Base-by-base conservation (phyloP, 225 moss, liverwort and hornwort species). In the Physcomitrium patens region DNA sequence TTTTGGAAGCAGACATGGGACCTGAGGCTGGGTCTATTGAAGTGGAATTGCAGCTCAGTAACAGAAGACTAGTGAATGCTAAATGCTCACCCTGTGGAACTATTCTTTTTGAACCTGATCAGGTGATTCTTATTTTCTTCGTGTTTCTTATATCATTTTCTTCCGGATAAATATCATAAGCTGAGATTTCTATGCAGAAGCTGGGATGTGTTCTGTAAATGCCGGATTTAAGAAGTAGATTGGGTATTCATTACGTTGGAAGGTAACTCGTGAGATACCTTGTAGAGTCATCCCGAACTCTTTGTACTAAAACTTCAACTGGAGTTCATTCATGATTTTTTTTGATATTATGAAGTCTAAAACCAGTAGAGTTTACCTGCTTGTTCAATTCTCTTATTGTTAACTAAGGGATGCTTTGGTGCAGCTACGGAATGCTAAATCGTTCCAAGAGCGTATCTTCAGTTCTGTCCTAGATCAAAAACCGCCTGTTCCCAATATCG, bases 341-440 rank as follows among this genome's bases (percentile, higher is more conserved):
- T 37, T 37, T 37, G 31, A 37, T 37, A 37, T 68, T 27, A 18
- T 22, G 27, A 47, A 73, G 50, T 16, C 28, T 59, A 79, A 52
- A 58, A 72, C 0, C 31, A 52, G 48, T 24, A 54, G 53, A 11
- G 17, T 17, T n/a, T 63, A 45, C 46, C 31, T 10, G 12, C 52
- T 59, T 61, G 5, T 65, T 53, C 10, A 18, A 44, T 77, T 43
- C 19, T 27, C 58, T 23, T 13, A 26, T 8, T 55, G 65, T 71
- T 81, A 44, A 75, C 53, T 63, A 41, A 53, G 17, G 27, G 51
- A 28, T 74, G 77, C 59, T 71, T 63, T 71, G 66, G 20, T 84
- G 89, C 94, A 99, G 99, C 70, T 93, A 55, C 75, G 51, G 49
- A 81, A 86, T 55, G 95, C 95, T 22, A 93, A 67, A 75, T 20